A percentile compares a stretch with the other conserved stretches of the same genome.
Conservation (phyloP, 495 filamentous ascomycete genomes). For the Penicillium canescens region DNA sequence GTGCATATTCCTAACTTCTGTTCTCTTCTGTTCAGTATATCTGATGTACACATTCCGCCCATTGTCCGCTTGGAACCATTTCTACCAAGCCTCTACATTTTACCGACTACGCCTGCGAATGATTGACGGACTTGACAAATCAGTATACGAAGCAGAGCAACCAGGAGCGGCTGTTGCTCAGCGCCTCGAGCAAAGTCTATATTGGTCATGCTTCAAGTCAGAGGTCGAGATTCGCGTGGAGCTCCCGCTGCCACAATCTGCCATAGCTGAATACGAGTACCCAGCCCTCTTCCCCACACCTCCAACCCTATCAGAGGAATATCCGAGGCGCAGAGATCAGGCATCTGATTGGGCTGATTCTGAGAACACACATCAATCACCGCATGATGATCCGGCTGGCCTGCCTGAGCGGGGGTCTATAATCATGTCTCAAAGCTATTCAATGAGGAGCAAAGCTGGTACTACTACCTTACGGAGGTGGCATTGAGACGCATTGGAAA, state of each 20-base stretch:
- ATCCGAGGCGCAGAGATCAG: conserved; percentile 9
- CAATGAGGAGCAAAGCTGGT: conserved; percentile 22
- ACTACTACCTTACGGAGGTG: conserved; percentile 37
- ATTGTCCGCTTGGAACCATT: conserved; percentile 19
- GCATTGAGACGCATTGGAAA: conserved; percentile 25
- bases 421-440: conserved; percentile 4
- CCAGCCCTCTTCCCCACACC: conserved; percentile 28
- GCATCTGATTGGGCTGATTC: conserved; percentile 6
- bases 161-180: neutral
- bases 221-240: conserved; percentile 31
- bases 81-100: conserved; percentile 24
- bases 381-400: neutral
- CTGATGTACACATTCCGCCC: conserved; percentile 21
- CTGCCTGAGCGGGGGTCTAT: neutral
- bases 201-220: conserved; percentile 37
- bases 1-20: neutral
- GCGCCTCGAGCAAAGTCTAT: conserved; percentile 23
- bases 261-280: conserved; percentile 14
- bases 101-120: conserved; percentile 5
- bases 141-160: neutral
- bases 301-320: conserved; percentile 8
- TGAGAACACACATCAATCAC: neutral
- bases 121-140: neutral
- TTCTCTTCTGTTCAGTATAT: conserved; percentile 14
- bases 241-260: conserved; percentile 19